Conservation (phyloP, 345 rosid species). For the Rhizophora apiculata region DNA sequence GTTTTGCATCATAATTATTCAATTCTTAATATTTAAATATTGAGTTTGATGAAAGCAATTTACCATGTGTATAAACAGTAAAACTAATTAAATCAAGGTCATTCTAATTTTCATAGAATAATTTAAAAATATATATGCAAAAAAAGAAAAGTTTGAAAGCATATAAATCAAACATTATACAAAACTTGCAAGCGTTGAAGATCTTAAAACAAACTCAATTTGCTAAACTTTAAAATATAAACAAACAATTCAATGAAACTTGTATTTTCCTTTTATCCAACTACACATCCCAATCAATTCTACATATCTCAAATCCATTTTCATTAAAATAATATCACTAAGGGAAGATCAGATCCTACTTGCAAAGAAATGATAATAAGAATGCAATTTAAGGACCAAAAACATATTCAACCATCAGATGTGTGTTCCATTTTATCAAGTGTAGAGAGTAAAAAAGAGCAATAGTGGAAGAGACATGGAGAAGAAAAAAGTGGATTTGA, state of each 20-base stretch:
- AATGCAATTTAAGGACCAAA: constrained; percentile 10
- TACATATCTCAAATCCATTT: constrained; percentile 78
- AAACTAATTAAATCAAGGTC: too few relatives aligned
- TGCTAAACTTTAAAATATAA: neutral
- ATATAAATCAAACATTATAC: neutral
- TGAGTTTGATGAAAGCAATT: too few relatives aligned
- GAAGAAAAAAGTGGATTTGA: too few relatives aligned
- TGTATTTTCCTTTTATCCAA: constrained; percentile 79
- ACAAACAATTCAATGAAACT: constrained; percentile 33
- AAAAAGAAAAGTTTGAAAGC: neutral
- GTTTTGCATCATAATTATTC: too few relatives aligned
- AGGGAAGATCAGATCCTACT: constrained; percentile 72
- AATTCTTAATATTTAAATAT: too few relatives aligned
- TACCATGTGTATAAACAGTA: too few relatives aligned
- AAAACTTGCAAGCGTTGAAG: too few relatives aligned
- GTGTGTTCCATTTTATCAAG: too few relatives aligned
- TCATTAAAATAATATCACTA: constrained; percentile 94
- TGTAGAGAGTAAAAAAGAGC: too few relatives aligned
- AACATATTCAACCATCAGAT: neutral
- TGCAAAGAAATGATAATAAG: constrained; percentile 19
- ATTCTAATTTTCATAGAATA: too few relatives aligned
- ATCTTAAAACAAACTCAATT: neutral
- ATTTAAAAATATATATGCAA: too few relatives aligned
- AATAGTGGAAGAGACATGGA: too few relatives aligned
- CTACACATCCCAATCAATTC: constrained; percentile 81